Conservation (phyloP, 148 eudicot genomes). For the Heliamphora exappendiculata region DNA sequence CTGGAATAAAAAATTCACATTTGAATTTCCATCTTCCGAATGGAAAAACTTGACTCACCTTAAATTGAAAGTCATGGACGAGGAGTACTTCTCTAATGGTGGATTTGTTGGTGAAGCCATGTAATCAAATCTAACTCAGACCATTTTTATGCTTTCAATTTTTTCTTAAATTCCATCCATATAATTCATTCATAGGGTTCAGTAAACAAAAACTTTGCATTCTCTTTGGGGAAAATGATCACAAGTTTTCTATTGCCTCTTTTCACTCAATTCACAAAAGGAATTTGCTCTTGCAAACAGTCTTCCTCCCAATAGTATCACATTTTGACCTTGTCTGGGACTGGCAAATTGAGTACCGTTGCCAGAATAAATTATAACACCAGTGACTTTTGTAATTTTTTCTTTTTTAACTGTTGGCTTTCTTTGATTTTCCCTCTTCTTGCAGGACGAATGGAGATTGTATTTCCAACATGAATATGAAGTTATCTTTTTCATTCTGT, state of each 20-base stretch:
- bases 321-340: too few relatives aligned
- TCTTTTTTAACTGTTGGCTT: too few relatives aligned
- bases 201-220: not conserved
- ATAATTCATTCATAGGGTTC: not conserved
- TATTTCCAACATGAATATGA: not conserved
- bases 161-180: not conserved
- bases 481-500: not conserved
- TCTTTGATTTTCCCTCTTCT: too few relatives aligned
- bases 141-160: not conserved
- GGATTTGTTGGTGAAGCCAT: slow-evolving; percentile 63
- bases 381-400: too few relatives aligned
- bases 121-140: slow-evolving; percentile 24
- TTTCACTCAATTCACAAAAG: not conserved
- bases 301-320: not conserved
- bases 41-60: slow-evolving; percentile 43
- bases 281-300: not conserved
- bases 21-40: slow-evolving; percentile 35
- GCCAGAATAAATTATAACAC: too few relatives aligned
- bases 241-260: not conserved
- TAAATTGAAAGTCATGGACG: slow-evolving; percentile 50
- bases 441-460: too few relatives aligned
- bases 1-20: slow-evolving; percentile 72
- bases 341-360: too few relatives aligned
- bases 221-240: not conserved
- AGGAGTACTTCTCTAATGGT: slow-evolving; percentile 35